Percentiles rank a stretch among this genome's conserved stretches.
phyloP scores from a whole-genome alignment of 106 monocot species.

The Dendrobium nobile region DNA sequence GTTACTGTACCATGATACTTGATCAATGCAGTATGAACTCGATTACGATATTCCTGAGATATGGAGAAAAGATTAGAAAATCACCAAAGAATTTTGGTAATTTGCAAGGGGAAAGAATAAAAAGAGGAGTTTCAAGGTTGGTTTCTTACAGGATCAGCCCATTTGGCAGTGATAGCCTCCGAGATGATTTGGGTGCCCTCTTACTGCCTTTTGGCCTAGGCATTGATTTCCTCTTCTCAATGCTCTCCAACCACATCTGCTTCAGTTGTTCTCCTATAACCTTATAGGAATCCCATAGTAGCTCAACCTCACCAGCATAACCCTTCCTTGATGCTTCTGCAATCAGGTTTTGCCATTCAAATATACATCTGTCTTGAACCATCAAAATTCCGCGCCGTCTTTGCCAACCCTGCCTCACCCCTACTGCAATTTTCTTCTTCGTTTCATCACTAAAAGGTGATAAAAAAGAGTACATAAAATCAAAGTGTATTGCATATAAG shows the following conservation, averaged over 20 bases:
- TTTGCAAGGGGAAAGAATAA: neutral
- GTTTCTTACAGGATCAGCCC: slow-evolving; percentile 77
- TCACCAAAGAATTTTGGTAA: neutral
- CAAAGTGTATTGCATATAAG: neutral
- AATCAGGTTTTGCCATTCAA: slow-evolving; percentile 73
- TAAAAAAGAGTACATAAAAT: neutral
- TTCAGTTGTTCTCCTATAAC: slow-evolving; percentile 59
- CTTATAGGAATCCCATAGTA: slow-evolving; percentile 85
- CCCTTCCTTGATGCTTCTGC: slow-evolving; percentile 64
- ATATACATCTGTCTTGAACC: slow-evolving; percentile 58
- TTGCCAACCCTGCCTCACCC: slow-evolving; percentile 77
- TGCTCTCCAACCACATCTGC: slow-evolving; percentile 58
- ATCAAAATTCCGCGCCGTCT: slow-evolving; percentile 46
- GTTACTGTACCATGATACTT: slow-evolving; percentile 64
- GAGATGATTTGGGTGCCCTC: slow-evolving; percentile 89
- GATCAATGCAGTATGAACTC: slow-evolving; percentile 59
- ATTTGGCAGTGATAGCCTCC: slow-evolving; percentile 84
- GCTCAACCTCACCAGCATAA: slow-evolving; percentile 44
- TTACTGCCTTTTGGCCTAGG: slow-evolving; percentile 52
- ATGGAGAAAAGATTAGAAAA: neutral
- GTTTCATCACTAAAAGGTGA: slow-evolving; percentile 59
- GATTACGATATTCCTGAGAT: slow-evolving; percentile 66
- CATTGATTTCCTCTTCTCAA: slow-evolving; percentile 57
- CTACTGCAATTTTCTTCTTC: slow-evolving; percentile 57
- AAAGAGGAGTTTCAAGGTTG: neutral